A percentile compares a stretch with the other conserved stretches of the same genome.
phyloP scores from a whole-genome alignment of 306 rosid species.

The Argentina anserina region DNA sequence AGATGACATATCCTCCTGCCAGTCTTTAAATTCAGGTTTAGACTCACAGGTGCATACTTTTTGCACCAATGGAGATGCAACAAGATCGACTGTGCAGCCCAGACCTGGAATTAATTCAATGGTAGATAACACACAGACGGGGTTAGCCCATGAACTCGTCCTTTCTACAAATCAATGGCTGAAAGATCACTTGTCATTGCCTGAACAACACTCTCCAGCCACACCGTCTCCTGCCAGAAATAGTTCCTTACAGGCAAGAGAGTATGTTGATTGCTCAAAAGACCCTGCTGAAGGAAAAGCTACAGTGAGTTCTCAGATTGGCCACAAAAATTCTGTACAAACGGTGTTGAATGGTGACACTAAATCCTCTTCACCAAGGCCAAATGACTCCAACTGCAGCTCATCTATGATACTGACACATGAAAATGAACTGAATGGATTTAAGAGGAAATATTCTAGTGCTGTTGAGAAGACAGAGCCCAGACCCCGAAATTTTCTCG shows the following conservation, averaged over 20 bases:
- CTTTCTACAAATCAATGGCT: constrained; percentile 23
- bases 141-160: constrained; percentile 21
- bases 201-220: constrained; percentile 23
- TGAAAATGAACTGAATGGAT: constrained; percentile 15
- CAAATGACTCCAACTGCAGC: constrained; percentile 30
- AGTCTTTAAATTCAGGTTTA: constrained; percentile 13
- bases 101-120: constrained; percentile 20
- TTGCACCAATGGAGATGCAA: constrained; percentile 2
- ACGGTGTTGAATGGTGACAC: constrained; percentile 10
- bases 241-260: constrained; percentile 18
- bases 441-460: constrained; percentile 13
- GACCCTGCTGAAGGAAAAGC: constrained; percentile 17
- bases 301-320: constrained; percentile 22
- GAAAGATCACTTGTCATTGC: constrained; percentile 23
- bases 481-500: constrained; percentile 1
- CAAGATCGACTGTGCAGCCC: constrained; percentile 22
- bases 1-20: constrained; percentile 33
- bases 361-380: constrained; percentile 18
- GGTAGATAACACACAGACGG: constrained; percentile 24
- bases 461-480: constrained; percentile 9
- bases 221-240: constrained; percentile 17
- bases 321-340: constrained; percentile 13
- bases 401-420: constrained; percentile 22
- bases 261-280: constrained; percentile 22
- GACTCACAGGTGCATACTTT: constrained; percentile 4